A percentile compares a stretch with the other conserved stretches of the same genome.
These are phyloP conservation scores for Meyerozyma athensensis DNA, from an alignment of 1,139 yeast species.

Conservation along the genomic window DNA sequence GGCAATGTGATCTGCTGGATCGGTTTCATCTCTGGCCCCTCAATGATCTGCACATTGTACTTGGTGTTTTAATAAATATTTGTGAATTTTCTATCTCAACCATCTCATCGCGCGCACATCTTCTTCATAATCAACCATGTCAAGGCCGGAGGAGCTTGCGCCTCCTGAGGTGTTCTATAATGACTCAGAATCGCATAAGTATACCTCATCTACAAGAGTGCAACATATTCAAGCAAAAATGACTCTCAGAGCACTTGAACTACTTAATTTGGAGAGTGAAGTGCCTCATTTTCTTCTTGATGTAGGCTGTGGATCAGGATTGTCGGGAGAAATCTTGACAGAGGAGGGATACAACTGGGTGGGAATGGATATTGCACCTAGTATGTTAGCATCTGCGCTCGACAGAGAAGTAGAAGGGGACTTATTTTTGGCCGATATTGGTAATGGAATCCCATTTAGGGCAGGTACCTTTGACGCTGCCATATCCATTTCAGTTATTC, in stretches of 20 bases:
- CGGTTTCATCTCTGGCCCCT: constrained; percentile 88
- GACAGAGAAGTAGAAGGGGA: constrained; percentile 95
- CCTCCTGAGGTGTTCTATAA: constrained; percentile 96
- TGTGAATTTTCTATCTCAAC: neutral
- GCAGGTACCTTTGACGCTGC: constrained; percentile 98
- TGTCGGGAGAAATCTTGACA: constrained; percentile 87
- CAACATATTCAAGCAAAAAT: constrained; percentile 97
- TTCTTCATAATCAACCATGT: constrained; percentile 44
- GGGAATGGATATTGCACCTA: constrained; percentile 95
- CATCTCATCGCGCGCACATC: constrained; percentile 2
- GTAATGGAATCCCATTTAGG: constrained; percentile 89
- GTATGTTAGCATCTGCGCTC: constrained; percentile 92
- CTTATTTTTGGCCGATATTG: constrained; percentile 85
- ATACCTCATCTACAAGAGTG: constrained; percentile 90
- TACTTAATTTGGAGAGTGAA: constrained; percentile 63
- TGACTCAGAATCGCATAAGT: constrained; percentile 83
- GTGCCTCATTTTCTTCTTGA: constrained; percentile 74
- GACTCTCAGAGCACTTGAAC: constrained; percentile 90
- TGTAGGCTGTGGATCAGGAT: constrained; percentile 96
- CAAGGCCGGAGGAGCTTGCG: constrained; percentile 95
- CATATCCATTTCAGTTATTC: constrained; percentile 89
- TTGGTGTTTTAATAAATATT: constrained; percentile 54
- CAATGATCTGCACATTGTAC: constrained; percentile 80
- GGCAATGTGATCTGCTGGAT: constrained; percentile 90
- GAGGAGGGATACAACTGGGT: constrained; percentile 95